Percentiles rank a stretch among this genome's conserved stretches.
Evolutionary conservation across 768 basidiomycete genomes (phyloP).

Genomic region (Pholiota microspora): DNA sequence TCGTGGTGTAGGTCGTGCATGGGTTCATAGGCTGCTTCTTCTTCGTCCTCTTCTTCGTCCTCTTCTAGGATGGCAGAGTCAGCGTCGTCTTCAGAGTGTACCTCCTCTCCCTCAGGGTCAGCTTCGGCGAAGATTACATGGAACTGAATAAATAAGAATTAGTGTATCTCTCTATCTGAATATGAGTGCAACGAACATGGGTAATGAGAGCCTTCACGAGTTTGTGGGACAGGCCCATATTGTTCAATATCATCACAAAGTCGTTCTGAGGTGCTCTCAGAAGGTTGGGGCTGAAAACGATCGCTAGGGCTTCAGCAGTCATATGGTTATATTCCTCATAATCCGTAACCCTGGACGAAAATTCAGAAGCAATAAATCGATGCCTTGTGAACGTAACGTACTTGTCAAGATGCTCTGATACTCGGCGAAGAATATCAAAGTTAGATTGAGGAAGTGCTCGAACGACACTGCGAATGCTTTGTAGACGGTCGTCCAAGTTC

Average conservation of each 20-base stretch:
- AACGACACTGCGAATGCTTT: constrained; percentile 63
- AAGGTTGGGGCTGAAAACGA: constrained; percentile 83
- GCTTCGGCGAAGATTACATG: constrained; percentile 73
- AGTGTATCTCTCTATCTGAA: too few species aligned
- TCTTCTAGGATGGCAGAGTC: constrained; percentile 69
- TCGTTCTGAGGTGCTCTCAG: constrained; percentile 77
- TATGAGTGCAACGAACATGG: constrained; percentile 50
- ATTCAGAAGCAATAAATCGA: not conserved
- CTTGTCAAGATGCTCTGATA: constrained; percentile 84
- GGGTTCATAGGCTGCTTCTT: constrained; percentile 20
- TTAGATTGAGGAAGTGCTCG: constrained; percentile 69
- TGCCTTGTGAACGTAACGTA: constrained; percentile 25
- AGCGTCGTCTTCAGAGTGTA: constrained; percentile 60
- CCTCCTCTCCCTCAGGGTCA: constrained; percentile 56
- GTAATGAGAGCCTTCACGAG: constrained; percentile 76
- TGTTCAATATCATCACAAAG: constrained; percentile 72
- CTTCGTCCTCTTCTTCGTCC: constrained; percentile 58
- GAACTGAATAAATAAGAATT: constrained; percentile 35
- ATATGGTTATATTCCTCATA: constrained; percentile 89
- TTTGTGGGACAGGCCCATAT: constrained; percentile 76
- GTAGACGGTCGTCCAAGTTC: constrained; percentile 64
- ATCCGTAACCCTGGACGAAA: constrained; percentile 65
- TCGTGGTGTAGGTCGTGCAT: constrained; percentile 21
- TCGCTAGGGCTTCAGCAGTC: constrained; percentile 82
- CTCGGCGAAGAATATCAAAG: constrained; percentile 76